Base-by-base conservation (phyloP, 495 filamentous ascomycete species). In the Lentithecium fluviatile region DNA sequence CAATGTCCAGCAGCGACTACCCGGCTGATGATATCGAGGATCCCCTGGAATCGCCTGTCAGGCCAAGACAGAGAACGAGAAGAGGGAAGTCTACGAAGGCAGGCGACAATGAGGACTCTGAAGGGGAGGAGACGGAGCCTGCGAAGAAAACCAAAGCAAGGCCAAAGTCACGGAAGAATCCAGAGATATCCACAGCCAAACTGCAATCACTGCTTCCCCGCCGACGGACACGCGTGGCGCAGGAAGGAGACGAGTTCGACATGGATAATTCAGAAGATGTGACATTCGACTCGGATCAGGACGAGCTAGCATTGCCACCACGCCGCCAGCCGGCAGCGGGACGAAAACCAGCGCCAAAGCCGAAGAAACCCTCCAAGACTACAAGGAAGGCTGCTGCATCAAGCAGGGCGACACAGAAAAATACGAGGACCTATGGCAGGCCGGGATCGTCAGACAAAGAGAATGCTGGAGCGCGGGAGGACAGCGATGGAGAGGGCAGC, bases 391-490 rank as follows among this genome's bases (percentile, higher is more conserved):
- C 45, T 6, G 25, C 45, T 21, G 7, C 45, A 2, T n/a, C 54
- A 1, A 24, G 52, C 0, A 34, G 36, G 24, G 1, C 55, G n/a
- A 36, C 49, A 2, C 72, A 70, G 52, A 60, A 62, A 60, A 29
- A 46, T 17, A 61, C 45, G 5, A 69, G 61, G 56, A 76, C 74
- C 0, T 74, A 75, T 51, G 67, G 67, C 60, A 61, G 36, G 25
- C 66, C 10, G 58, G 65, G 57, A 23, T 69, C 65, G 11, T 78
- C 79, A 2, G 79, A 80, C 48, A 82, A 83, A 58, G 79, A 82
- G 65, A 81, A 80, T 51, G 69, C 72, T 25, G 32, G 20, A 5
- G 43, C 47, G 7, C 20, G 45, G 29, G 50, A 54, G 34, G 51
- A 66, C 12, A 70, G 72, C 45, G 65, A 20, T 45, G 72, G 71